These are phyloP conservation scores for Eucalyptus fibrosa DNA, from an alignment of 345 rosid species.

Conservation along the genomic window DNA sequence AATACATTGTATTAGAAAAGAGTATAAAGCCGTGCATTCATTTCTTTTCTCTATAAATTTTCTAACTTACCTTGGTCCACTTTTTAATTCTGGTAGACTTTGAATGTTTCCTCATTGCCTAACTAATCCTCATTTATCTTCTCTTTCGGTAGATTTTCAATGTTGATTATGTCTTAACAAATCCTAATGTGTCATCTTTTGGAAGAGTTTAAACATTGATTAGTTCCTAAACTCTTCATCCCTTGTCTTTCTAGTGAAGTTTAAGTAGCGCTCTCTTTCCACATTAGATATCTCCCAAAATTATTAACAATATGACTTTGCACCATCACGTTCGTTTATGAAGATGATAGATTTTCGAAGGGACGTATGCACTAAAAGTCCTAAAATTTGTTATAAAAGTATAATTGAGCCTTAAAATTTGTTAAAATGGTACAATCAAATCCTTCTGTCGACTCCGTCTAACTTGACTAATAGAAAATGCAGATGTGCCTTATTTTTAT, in stretches of 20 bases:
- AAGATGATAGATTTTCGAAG: too few relatives aligned
- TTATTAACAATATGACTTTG: too few relatives aligned
- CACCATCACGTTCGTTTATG: fast-evolving
- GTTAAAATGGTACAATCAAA: fast-evolving
- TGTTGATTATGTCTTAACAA: background rate
- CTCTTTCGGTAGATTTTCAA: background rate
- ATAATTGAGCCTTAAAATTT: fast-evolving
- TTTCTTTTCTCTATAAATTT: too few relatives aligned
- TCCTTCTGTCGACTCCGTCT: fast-evolving
- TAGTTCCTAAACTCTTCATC: background rate
- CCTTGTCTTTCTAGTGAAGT: too few relatives aligned
- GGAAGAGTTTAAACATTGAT: background rate
- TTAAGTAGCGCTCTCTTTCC: background rate
- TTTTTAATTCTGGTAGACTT: fast-evolving
- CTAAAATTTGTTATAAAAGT: fast-evolving
- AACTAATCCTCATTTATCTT: background rate
- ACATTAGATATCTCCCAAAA: too few relatives aligned
- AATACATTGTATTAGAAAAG: too few relatives aligned
- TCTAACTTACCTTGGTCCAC: too few relatives aligned
- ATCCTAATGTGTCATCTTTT: background rate
- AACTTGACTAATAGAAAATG: fast-evolving
- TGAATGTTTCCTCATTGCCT: background rate
- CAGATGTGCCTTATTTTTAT: fast-evolving
- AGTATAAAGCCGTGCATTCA: too few relatives aligned
- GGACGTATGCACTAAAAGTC: too few relatives aligned